Conservation (phyloP, 352 stramenopile genomes). For the Phytophthora capsici region DNA sequence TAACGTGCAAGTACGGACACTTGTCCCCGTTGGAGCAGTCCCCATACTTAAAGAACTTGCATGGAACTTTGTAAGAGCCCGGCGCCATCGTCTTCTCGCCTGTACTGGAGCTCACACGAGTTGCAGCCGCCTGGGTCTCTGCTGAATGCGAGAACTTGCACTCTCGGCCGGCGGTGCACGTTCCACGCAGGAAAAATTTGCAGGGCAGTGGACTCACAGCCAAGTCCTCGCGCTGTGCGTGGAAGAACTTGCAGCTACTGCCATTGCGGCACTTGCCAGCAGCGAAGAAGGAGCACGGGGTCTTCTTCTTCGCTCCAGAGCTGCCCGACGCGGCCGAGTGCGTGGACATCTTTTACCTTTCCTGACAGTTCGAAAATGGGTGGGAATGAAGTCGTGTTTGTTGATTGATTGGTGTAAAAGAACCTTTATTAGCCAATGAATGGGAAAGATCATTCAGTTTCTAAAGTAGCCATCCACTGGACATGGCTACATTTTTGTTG, state of each 20-base stretch:
- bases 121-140: constrained; percentile 27
- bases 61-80: constrained; percentile 57
- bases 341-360: constrained; percentile 27
- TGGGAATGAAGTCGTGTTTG: neutral
- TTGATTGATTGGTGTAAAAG: constrained; percentile 34
- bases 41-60: constrained; percentile 77
- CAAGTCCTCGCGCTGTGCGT: constrained; percentile 49
- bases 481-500: constrained; percentile 23
- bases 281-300: constrained; percentile 72
- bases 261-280: constrained; percentile 75
- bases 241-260: constrained; percentile 69
- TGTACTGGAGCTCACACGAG: constrained; percentile 43
- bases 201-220: constrained; percentile 54
- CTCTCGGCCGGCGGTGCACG: constrained; percentile 63
- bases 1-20: constrained; percentile 73
- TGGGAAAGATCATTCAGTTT: neutral
- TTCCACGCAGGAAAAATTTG: constrained; percentile 77
- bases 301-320: constrained; percentile 27
- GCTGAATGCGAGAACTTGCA: constrained; percentile 73
- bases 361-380: constrained; percentile 21
- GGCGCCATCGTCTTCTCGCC: constrained; percentile 52
- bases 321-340: constrained; percentile 20
- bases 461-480: constrained; percentile 13
- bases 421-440: constrained; percentile 5
- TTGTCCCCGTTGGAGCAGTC: constrained; percentile 65